Base-by-base conservation (phyloP, 2,329 filamentous ascomycete genomes). In the Colletotrichum falcatum region DNA sequence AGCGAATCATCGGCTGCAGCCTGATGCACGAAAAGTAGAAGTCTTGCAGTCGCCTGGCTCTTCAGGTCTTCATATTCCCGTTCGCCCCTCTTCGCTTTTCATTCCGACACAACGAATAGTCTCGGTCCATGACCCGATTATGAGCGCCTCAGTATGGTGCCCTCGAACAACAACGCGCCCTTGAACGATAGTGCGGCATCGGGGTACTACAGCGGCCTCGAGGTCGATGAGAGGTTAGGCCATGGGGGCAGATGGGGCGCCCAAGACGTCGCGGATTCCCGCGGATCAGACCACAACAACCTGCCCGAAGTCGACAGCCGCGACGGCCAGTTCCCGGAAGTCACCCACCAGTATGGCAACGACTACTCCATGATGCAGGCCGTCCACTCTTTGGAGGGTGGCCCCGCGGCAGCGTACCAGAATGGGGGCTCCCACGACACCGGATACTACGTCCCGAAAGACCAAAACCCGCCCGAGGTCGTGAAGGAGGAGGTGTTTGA, bases 121-220 rank as follows among this genome's bases (percentile, higher is more conserved):
- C 48, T n/a, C 37, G 58, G 49, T 42, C 48, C 35, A 37, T 44
- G 26, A 54, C 42, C 26, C 6, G 44, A 53, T 54, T 8, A 67
- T 67, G 64, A 67, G 23, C 65, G 49, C 46, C 12, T 33, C 60
- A 61, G 37, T 20, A 71, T 71, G 69, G 54, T 65, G n/a, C 56
- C 65, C 8, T 35, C 54, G 12, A 71, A 63, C 16, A 33, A 33
- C 30, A 33, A 33, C n/a, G 59, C 69, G n/a, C 55, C 65, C 8
- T 35, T 60, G 11, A 71, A 63, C 16, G 37, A 46, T 23, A 60
- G 70, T 39, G 46, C 53, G 37, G 37, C 53, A n/a, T 26, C 37
- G 14, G 59, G 68, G 60, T 49, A 71, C 33, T 71, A 70, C 48
- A 35, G 55, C 39, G 65, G 66, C 26, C 60, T 64, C 28, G 69